Evolutionary conservation across 164 flowering plant genomes (phyloP).

Genomic region (Magnolia officinalis): DNA sequence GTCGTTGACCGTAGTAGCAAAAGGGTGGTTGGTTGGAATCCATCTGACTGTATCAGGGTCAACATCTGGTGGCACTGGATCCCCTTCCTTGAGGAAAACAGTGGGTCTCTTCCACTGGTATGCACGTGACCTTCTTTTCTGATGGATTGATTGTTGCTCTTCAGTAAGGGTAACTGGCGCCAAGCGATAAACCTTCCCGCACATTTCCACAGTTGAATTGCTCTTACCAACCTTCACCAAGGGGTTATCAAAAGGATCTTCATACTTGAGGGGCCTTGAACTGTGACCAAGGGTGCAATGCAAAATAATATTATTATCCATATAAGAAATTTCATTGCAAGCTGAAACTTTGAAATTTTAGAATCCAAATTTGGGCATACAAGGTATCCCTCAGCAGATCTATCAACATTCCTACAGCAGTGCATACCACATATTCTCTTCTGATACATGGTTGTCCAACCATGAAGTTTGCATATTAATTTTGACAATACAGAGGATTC

Average conservation of each 20-base stretch:
- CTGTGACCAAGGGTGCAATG: slow-evolving; percentile 32
- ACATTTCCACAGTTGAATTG: slow-evolving; percentile 83
- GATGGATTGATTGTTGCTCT: slow-evolving; percentile 71
- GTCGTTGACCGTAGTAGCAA: slow-evolving; percentile 85
- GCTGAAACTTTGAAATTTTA: neutral
- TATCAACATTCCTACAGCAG: neutral
- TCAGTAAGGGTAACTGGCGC: slow-evolving; percentile 90
- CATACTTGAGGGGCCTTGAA: slow-evolving; percentile 76
- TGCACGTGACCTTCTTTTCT: slow-evolving; percentile 91
- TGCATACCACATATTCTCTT: too few species aligned
- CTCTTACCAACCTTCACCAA: slow-evolving; percentile 68
- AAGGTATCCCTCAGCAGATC: neutral
- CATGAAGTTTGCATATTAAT: neutral
- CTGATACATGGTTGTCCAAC: neutral
- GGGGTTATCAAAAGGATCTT: slow-evolving; percentile 96
- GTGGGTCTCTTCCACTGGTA: slow-evolving; percentile 99
- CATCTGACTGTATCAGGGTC: slow-evolving; percentile 95
- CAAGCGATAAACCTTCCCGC: slow-evolving; percentile 84
- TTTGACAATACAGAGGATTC: neutral
- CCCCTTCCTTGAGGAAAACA: slow-evolving; percentile 88
- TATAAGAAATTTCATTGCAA: neutral
- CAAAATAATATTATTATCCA: neutral
- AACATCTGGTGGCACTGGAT: slow-evolving; percentile 82
- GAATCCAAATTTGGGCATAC: neutral
- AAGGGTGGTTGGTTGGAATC: slow-evolving; percentile 99